phyloP scores from a whole-genome alignment of 2,329 filamentous ascomycete genomes.

The Aspergillus udagawae region DNA sequence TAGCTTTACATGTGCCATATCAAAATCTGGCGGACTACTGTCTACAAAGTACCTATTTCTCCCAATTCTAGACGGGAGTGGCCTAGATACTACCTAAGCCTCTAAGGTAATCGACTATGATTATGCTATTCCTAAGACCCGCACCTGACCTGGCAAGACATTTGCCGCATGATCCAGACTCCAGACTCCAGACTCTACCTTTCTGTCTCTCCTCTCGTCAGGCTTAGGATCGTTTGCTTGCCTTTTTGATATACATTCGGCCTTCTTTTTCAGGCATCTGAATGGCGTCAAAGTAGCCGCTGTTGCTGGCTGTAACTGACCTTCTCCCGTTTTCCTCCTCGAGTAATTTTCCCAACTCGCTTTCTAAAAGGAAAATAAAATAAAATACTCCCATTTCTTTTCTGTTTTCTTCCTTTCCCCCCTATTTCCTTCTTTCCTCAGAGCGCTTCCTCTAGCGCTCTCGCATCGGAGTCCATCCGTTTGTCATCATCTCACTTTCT shows the following conservation, averaged over 20 bases:
- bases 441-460: background rate
- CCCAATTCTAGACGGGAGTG: background rate
- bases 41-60: background rate
- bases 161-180: slow-evolving; percentile 10
- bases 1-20: background rate
- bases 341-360: background rate
- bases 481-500: slow-evolving; percentile 2
- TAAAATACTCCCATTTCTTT: background rate
- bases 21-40: background rate
- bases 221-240: background rate
- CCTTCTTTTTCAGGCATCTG: background rate
- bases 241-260: background rate
- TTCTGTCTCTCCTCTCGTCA: background rate
- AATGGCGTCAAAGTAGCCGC: background rate
- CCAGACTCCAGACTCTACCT: background rate
- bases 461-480: background rate
- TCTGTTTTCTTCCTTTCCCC: background rate
- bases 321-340: background rate
- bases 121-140: background rate
- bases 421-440: background rate
- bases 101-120: background rate
- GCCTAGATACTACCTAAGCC: background rate
- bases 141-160: slow-evolving; percentile 8
- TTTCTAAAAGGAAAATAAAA: background rate
- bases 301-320: background rate